These are phyloP conservation scores for Cadophora luteo-olivacea DNA, from an alignment of 2,329 filamentous ascomycete genomes.

Conservation along the genomic window DNA sequence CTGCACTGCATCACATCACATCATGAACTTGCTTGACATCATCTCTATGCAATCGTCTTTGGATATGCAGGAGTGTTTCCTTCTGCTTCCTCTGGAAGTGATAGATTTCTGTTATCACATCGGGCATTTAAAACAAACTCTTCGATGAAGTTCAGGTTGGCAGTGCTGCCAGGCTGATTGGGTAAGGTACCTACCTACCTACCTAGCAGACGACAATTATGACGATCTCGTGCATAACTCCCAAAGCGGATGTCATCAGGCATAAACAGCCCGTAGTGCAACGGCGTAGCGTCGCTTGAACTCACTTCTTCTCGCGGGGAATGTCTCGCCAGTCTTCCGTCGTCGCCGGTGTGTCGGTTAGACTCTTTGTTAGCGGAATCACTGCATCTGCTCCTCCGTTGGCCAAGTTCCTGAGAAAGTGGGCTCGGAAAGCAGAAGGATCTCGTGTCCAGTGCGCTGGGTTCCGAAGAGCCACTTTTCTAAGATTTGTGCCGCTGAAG, in stretches of 20 bases:
- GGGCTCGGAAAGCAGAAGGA: not conserved
- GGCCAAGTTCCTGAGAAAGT: constrained; percentile 18
- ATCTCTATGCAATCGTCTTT: not conserved
- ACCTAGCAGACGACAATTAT: not conserved
- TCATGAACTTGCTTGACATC: not conserved
- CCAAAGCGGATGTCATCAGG: not conserved
- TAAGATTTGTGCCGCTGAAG: constrained; percentile 1
- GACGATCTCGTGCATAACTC: constrained; percentile 8
- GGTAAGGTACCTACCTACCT: too few relatives aligned
- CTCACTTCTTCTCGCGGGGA: constrained; percentile 13
- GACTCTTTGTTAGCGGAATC: constrained; percentile 2
- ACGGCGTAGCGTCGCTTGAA: not conserved
- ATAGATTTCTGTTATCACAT: not conserved
- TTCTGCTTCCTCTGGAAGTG: not conserved
- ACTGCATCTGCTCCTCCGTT: not conserved
- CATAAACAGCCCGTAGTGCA: constrained; percentile 11
- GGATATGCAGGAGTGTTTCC: not conserved
- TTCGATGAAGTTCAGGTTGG: not conserved
- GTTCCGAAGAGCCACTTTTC: constrained; percentile 14
- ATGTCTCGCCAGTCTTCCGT: constrained; percentile 19
- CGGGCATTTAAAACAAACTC: not conserved
- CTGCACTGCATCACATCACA: too few relatives aligned
- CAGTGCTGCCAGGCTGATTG: not conserved
- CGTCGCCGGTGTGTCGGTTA: constrained; percentile 19
- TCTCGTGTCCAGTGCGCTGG: constrained; percentile 30